Conservation (phyloP, 768 basidiomycete genomes). For the Guyanaporus albipodus region DNA sequence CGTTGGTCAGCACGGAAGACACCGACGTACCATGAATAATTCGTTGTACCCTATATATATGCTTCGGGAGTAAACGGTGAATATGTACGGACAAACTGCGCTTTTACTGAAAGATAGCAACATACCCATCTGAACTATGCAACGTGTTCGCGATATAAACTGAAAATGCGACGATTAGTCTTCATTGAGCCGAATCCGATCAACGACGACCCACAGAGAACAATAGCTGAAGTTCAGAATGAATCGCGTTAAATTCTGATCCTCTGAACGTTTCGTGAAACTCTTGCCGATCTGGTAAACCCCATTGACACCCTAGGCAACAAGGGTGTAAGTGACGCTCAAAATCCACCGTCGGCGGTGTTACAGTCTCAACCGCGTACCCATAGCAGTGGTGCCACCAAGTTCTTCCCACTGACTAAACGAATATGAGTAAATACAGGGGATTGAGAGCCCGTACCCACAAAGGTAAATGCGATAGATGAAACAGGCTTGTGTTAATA, state of each 20-base stretch:
- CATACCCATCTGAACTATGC: slow-evolving; percentile 6
- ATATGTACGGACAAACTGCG: no score
- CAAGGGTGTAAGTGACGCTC: not conserved
- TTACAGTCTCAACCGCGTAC: not conserved
- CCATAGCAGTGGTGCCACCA: slow-evolving; percentile 4
- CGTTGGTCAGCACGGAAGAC: not conserved
- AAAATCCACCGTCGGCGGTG: no score
- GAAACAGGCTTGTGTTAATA: not conserved
- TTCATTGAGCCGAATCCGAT: not conserved
- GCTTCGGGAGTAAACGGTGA: no score
- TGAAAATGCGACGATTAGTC: not conserved
- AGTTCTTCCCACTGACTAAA: slow-evolving; percentile 4
- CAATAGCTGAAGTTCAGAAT: not conserved
- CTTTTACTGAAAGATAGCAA: not conserved
- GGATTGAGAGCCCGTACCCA: not conserved
- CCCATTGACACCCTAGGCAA: not conserved
- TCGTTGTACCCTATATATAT: no score
- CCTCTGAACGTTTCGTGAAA: no score
- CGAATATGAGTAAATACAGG: not conserved
- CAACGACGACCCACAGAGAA: not conserved
- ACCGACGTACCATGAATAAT: not conserved
- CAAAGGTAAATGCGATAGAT: slow-evolving; percentile 3
- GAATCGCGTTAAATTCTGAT: not conserved
- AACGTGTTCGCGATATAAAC: slow-evolving; percentile 2
- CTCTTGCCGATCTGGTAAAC: slow-evolving; percentile 10